phyloP scores from a whole-genome alignment of 805 yeast genomes.

The Teunomyces lycoperdinae region DNA sequence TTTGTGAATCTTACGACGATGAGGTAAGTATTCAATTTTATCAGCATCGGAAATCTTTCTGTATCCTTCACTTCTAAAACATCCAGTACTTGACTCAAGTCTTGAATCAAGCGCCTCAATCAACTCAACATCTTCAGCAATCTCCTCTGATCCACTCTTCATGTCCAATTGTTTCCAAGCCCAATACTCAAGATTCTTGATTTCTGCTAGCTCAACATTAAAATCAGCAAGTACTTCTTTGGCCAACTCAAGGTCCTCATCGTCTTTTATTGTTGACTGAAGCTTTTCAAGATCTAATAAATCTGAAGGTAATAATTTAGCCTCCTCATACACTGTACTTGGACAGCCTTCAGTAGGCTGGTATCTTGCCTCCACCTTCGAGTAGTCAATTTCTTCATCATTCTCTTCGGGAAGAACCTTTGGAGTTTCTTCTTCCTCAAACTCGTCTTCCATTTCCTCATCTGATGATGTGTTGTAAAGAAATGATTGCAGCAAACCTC shows the following conservation, averaged over 20 bases:
- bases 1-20: conserved; percentile 63
- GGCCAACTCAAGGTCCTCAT: conserved; percentile 64
- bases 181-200: conserved; percentile 53
- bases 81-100: conserved; percentile 49
- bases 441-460: conserved; percentile 23
- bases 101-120: conserved; percentile 26
- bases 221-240: conserved; percentile 37
- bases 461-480: conserved; percentile 37
- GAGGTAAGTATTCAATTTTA: conserved; percentile 78
- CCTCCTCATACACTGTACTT: conserved; percentile 52
- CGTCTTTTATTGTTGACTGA: conserved; percentile 60
- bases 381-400: conserved; percentile 23
- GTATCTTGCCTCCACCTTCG: conserved; percentile 35
- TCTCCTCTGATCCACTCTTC: conserved; percentile 22
- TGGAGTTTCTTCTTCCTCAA: conserved; percentile 16
- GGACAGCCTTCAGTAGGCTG: conserved; percentile 55
- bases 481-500: conserved; percentile 22
- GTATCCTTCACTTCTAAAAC: conserved; percentile 73
- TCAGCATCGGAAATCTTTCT: conserved; percentile 66
- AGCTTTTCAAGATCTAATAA: conserved; percentile 45
- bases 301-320: conserved; percentile 23
- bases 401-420: conserved; percentile 18
- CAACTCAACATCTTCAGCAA: conserved; percentile 23
- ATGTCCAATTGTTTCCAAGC: conserved; percentile 56
- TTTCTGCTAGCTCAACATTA: conserved; percentile 13